phyloP scores from a whole-genome alignment of 139 green algal genomes.

The Klebsormidium nitens region DNA sequence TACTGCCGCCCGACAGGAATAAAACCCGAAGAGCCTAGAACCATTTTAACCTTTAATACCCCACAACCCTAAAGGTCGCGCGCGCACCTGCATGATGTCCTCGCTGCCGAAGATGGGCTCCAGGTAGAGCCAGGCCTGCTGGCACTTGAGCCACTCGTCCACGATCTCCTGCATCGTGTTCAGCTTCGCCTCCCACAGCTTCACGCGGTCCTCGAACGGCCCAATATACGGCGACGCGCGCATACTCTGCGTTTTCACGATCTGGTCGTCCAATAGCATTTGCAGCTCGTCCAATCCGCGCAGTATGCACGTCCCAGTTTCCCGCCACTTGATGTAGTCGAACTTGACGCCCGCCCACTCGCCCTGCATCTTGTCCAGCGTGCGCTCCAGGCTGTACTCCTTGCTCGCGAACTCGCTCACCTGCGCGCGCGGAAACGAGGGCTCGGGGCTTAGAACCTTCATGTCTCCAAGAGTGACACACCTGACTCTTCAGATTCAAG shows the following conservation, averaged over 20 bases:
- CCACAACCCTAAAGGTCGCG: too few relatives aligned
- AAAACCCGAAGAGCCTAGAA: too few relatives aligned
- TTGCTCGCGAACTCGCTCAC: slow-evolving; percentile 53
- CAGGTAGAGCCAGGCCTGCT: slow-evolving; percentile 74
- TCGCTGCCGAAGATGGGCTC: slow-evolving; percentile 79
- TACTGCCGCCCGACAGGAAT: too few relatives aligned
- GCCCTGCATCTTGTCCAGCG: slow-evolving; percentile 77
- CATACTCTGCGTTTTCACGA: slow-evolving; percentile 70
- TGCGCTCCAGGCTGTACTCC: slow-evolving; percentile 64
- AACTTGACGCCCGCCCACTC: slow-evolving; percentile 65
- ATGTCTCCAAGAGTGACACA: too few relatives aligned
- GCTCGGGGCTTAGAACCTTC: too few relatives aligned
- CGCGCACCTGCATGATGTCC: slow-evolving; percentile 81
- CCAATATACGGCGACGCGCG: slow-evolving; percentile 67
- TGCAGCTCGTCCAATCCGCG: slow-evolving; percentile 45
- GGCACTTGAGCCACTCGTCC: slow-evolving; percentile 68
- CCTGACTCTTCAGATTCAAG: too few relatives aligned
- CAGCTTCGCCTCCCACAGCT: slow-evolving; percentile 46
- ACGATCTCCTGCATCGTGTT: slow-evolving; percentile 62
- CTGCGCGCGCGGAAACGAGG: not conserved
- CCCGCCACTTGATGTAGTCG: slow-evolving; percentile 56
- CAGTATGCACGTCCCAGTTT: slow-evolving; percentile 51
- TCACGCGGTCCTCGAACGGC: slow-evolving; percentile 53
- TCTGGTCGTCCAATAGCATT: slow-evolving; percentile 49
- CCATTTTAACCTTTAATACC: too few relatives aligned